These are phyloP conservation scores for Epichloe bromicola DNA, from an alignment of 2,329 filamentous ascomycete species.

Conservation along the genomic window DNA sequence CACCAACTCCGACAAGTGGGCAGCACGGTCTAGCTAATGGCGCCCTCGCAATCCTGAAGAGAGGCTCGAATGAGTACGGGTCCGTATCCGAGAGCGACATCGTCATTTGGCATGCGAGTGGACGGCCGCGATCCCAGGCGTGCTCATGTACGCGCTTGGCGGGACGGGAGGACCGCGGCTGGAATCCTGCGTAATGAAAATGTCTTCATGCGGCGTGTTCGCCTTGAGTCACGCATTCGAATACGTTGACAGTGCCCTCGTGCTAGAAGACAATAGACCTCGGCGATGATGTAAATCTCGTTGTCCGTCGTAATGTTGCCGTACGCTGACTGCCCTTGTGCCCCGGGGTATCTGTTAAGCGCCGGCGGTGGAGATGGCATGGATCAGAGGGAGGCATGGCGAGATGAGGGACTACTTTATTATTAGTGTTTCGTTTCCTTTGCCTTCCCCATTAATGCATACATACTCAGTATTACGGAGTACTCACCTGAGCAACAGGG, in stretches of 20 bases:
- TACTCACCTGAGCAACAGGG: no score
- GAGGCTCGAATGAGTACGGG: no score
- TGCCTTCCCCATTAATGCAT: background rate
- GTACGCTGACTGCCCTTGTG: background rate
- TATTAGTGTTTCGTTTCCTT: slow-evolving; percentile 5
- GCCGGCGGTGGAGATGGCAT: background rate
- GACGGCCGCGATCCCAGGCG: background rate
- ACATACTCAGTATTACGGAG: background rate
- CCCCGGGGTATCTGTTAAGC: background rate
- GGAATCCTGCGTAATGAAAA: slow-evolving; percentile 1
- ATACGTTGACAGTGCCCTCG: background rate
- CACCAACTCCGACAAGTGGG: no score
- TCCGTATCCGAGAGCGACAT: background rate
- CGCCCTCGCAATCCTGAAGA: no score
- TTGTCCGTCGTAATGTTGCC: background rate
- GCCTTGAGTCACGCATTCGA: background rate
- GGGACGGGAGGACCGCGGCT: background rate
- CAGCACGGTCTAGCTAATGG: no score
- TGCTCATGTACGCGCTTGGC: background rate
- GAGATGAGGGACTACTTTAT: background rate
- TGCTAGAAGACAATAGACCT: background rate
- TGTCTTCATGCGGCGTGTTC: background rate
- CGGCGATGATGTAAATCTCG: background rate
- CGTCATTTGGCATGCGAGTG: slow-evolving; percentile 1
- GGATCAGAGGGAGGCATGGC: slow-evolving; percentile 1